Percentiles rank a stretch among this genome's conserved stretches.
Conservation (phyloP, 805 yeast species). For the Phaffomyces opuntiae region DNA sequence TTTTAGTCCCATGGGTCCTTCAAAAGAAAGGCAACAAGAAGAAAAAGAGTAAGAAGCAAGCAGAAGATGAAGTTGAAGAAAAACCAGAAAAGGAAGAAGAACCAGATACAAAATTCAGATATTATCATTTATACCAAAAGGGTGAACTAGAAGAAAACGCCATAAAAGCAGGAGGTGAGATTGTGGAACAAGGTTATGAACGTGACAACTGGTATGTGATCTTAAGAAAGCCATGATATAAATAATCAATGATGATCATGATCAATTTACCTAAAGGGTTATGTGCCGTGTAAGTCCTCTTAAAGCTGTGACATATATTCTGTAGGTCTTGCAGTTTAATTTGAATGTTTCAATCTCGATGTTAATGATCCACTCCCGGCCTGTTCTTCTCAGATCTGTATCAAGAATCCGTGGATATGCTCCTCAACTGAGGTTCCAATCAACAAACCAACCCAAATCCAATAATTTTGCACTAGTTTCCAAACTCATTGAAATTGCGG, state of each 20-base stretch:
- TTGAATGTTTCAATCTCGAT: too few relatives aligned
- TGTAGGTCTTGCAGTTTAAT: too few relatives aligned
- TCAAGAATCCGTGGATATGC: too few relatives aligned
- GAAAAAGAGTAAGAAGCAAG: neutral
- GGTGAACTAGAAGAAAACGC: conserved; percentile 82
- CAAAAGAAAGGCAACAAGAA: conserved; percentile 35
- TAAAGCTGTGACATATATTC: too few relatives aligned
- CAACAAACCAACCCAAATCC: conserved; percentile 1
- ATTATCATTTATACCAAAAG: conserved; percentile 76
- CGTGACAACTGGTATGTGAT: conserved; percentile 91
- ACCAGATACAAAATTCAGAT: conserved; percentile 61
- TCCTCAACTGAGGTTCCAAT: conserved; percentile 3
- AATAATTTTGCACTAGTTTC: conserved; percentile 14
- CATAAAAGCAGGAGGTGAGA: conserved; percentile 56
- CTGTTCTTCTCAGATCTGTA: too few relatives aligned
- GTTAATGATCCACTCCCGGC: too few relatives aligned
- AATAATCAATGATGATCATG: neutral
- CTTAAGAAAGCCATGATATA: conserved; percentile 18
- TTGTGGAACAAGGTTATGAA: conserved; percentile 77
- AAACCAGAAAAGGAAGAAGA: conserved; percentile 13
- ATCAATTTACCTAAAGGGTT: neutral
- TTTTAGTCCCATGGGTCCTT: conserved; percentile 92
- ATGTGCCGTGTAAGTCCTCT: too few relatives aligned
- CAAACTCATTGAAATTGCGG: conserved; percentile 41
- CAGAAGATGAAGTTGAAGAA: conserved; percentile 1